phyloP scores from a whole-genome alignment of 225 moss, liverwort and hornwort species.

The Rhytidiadelphus loreus region DNA sequence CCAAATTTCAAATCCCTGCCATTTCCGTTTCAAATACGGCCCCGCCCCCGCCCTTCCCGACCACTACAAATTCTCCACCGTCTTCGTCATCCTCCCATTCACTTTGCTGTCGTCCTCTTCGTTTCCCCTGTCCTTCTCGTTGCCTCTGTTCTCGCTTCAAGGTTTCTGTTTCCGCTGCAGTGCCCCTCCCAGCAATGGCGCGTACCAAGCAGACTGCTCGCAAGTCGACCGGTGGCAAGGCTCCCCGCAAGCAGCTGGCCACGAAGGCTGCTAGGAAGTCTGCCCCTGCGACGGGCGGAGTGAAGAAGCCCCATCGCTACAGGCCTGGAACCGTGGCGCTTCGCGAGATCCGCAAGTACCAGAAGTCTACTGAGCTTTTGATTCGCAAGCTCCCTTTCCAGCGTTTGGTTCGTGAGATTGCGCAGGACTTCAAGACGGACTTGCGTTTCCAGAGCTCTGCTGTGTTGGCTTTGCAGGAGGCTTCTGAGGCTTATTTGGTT shows the following conservation, averaged over 20 bases:
- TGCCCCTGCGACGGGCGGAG: background rate
- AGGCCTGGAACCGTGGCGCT: background rate
- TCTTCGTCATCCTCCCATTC: fast-evolving
- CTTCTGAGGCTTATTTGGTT: background rate
- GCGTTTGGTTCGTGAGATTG: background rate
- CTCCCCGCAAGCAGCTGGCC: background rate
- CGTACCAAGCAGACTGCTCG: background rate
- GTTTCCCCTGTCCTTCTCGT: background rate
- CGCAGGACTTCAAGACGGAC: background rate
- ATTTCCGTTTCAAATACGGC: background rate
- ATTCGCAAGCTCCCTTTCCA: background rate
- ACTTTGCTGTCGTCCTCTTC: fast-evolving
- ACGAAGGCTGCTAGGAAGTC: background rate
- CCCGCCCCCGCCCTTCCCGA: background rate
- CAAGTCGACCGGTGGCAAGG: background rate
- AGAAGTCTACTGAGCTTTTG: background rate
- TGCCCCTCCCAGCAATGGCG: background rate
- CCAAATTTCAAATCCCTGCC: background rate
- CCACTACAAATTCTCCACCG: background rate
- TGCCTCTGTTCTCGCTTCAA: background rate
- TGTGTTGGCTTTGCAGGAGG: background rate
- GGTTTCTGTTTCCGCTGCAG: too few species aligned
- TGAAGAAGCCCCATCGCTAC: background rate
- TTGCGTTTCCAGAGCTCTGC: background rate
- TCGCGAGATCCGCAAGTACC: background rate